Evolutionary conservation across 495 filamentous ascomycete species (phyloP), one percentile per base, ranked within the genome.

Genomic region (Penicillium desertorum): DNA sequence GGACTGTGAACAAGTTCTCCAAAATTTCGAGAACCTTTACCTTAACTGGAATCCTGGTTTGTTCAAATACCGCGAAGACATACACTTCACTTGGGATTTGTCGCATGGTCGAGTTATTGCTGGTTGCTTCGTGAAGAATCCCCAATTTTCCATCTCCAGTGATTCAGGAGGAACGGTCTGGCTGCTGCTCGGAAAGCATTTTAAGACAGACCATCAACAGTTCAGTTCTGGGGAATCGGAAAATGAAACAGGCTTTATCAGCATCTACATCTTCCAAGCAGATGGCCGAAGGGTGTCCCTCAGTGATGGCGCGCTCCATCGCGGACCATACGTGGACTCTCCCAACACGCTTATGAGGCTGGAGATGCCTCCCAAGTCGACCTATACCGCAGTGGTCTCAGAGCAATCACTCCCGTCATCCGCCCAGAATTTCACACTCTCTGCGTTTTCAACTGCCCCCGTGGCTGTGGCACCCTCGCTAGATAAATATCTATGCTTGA

Each of bases 21-120:
- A 94, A 62, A 84, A 94, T 63, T 99, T 96, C 60, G 90, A 96
- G 58, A 95, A 92, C 23, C 80, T 98, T 29, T 99, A 98, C 71
- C 76, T 98, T 44, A 99, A 97, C 71, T 99, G 95, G 95, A 96
- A 96, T 62, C 92, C 95, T 6, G 82, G 80, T 2, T 75, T 96
- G 8, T 99, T 99, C 71, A 75, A 73, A 12, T 73, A 87, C 60
- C 86, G 90, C 27, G 84, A 96, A 67, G 92, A 98, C 63, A 81
- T 91, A 52, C 94, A 99, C 71, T 96, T 98, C 69, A 74, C 80
- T 3, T 99, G 94, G 94, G 82, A 89, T 37, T 76, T 95, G 17
- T 79, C 86, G 0, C 76, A 70, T n/a, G 73, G 78, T 12, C 81
- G 74, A 25, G 79, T 80, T 45, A 65, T 73, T 46, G 68, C 81